phyloP scores from a whole-genome alignment of 805 yeast genomes.

The Lipomyces oligophaga region DNA sequence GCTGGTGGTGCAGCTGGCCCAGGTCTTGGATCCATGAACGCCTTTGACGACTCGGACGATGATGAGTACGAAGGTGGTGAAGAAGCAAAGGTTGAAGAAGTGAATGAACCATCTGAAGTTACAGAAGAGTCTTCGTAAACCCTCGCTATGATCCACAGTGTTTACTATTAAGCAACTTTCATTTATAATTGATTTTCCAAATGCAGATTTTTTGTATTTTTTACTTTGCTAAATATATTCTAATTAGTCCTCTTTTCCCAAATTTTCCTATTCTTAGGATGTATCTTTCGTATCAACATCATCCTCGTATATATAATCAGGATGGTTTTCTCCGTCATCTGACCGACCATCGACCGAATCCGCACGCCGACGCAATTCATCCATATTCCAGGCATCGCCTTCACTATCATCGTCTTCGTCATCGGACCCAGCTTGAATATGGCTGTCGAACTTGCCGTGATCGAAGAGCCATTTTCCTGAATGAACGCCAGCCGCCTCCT shows the following conservation, averaged over 20 bases:
- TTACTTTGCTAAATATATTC: too few species aligned
- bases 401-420: conserved; percentile 35
- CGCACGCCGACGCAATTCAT: conserved; percentile 38
- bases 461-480: conserved; percentile 36
- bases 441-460: conserved; percentile 39
- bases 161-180: too few species aligned
- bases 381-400: conserved; percentile 38
- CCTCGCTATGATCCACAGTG: neutral
- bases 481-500: conserved; percentile 31
- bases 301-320: neutral
- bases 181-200: neutral
- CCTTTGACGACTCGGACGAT: conserved; percentile 29
- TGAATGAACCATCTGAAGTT: neutral
- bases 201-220: neutral
- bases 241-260: too few species aligned
- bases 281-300: neutral
- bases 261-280: too few species aligned
- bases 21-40: conserved; percentile 8
- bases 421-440: conserved; percentile 31
- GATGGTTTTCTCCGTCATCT: neutral
- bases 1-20: conserved; percentile 21
- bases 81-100: conserved; percentile 5
- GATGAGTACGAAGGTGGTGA: conserved; percentile 15
- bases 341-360: conserved; percentile 27
- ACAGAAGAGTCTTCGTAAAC: neutral